Base-by-base conservation (phyloP, 495 filamentous ascomycete genomes). In the Aspergillus mulundensis region DNA sequence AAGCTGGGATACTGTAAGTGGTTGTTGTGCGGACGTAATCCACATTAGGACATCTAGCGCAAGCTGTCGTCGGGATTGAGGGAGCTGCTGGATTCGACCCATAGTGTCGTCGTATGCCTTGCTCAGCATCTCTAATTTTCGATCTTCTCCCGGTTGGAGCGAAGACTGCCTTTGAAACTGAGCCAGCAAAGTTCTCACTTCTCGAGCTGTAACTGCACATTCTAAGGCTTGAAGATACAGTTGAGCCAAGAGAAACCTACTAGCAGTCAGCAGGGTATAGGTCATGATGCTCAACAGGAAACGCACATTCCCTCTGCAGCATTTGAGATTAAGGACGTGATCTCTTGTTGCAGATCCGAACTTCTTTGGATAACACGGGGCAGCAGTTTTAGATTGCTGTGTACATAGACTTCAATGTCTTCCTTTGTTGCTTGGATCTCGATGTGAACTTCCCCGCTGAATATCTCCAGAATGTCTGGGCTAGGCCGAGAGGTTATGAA, bases 231-330 rank as follows among this genome's bases (percentile, higher is more conserved):
- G 69, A 11, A 83, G 53, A 60, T 81, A 67, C 0, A 86, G 67
- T 11, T 63, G 66, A n/a, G 80, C 79, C 20, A 86, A 68, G 1
- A 85, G 70, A 54, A 85, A 84, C 77, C 80, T 77, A 36, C 2
- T 7, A 19, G 1, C 11, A 44, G 25, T 28, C 18, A 14, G 3
- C 23, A 44, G 23, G 18, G 12, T 44, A 24, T 12, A 28, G 25
- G 21, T 23, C 11, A 16, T 47, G 25, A 28, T 32, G 7, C 0
- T 23, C 12, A 14, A 30, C 21, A 5, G 0, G 15, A 30, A 47
- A 65, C 67, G 15, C 67, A 79, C 77, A 77, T 77, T 32, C 77
- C 77, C 42, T 73, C 59, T 6, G 52, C 67, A 3, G 67, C 60
- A 7, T 66, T 50, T 0, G 54, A 18, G 21, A 79, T 74, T 0